These are phyloP conservation scores for Logfia minima DNA, from an alignment of 129 eudicot species.

Conservation along the genomic window DNA sequence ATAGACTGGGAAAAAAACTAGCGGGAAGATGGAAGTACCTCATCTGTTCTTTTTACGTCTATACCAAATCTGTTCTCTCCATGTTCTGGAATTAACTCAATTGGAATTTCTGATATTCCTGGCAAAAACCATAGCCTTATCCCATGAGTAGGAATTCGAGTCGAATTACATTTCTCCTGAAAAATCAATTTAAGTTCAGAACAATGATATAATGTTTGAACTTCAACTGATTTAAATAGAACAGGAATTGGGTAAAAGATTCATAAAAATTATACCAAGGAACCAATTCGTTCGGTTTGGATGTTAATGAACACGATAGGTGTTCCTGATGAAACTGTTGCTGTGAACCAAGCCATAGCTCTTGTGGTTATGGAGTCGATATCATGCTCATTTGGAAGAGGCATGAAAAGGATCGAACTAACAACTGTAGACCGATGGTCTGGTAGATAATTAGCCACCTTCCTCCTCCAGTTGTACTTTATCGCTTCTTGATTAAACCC, in stretches of 20 bases:
- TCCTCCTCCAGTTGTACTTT: constrained; percentile 52
- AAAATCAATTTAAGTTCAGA: background rate
- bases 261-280: constrained; percentile 34
- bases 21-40: constrained; percentile 31
- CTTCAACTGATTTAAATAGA: background rate
- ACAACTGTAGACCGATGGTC: constrained; percentile 48
- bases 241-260: background rate
- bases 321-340: constrained; percentile 59
- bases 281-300: constrained; percentile 54
- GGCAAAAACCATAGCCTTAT: constrained; percentile 67
- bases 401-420: constrained; percentile 55
- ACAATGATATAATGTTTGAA: background rate
- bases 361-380: constrained; percentile 38
- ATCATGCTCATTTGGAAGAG: constrained; percentile 40
- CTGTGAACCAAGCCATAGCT: constrained; percentile 69
- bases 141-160: constrained; percentile 28
- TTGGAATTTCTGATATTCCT: constrained; percentile 43
- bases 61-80: constrained; percentile 57
- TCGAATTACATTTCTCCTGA: constrained; percentile 16
- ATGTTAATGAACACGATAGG: constrained; percentile 60
- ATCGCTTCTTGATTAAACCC: constrained; percentile 47
- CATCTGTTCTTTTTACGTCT: constrained; percentile 55
- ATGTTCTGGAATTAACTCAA: constrained; percentile 40
- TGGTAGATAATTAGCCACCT: constrained; percentile 49
- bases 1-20: background rate